These are phyloP conservation scores for Chlamydomonas reinhardtii DNA, from an alignment of 163 green algal genomes.

Conservation along the genomic window DNA sequence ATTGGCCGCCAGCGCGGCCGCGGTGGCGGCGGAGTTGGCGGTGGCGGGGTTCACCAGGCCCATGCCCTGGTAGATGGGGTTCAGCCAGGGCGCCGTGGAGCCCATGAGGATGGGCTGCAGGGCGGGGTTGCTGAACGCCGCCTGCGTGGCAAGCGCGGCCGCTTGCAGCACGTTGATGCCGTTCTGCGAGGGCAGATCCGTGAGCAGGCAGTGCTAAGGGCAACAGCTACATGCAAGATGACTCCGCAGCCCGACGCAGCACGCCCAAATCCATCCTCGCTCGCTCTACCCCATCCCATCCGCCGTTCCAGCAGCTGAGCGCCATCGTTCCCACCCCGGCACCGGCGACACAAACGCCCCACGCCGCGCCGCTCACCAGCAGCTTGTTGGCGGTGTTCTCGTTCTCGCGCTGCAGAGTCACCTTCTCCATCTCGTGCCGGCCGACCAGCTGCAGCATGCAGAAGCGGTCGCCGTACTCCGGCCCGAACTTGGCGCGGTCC, in stretches of 20 bases:
- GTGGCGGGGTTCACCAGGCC: slow-evolving; percentile 20
- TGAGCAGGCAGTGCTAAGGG: too few relatives aligned
- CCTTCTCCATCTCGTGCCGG: slow-evolving; percentile 77
- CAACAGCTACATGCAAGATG: too few relatives aligned
- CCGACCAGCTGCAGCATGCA: slow-evolving; percentile 80
- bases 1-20: slow-evolving; percentile 10
- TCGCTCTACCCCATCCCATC: too few relatives aligned
- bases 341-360: too few relatives aligned
- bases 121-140: slow-evolving; percentile 57
- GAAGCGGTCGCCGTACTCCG: slow-evolving; percentile 75
- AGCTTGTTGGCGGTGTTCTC: slow-evolving; percentile 60
- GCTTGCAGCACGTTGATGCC: slow-evolving; percentile 60
- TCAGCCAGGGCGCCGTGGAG: slow-evolving; percentile 39
- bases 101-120: slow-evolving; percentile 59
- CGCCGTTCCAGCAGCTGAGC: too few relatives aligned
- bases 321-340: too few relatives aligned
- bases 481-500: slow-evolving; percentile 78
- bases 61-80: slow-evolving; percentile 39
- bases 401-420: slow-evolving; percentile 71
- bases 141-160: slow-evolving; percentile 50
- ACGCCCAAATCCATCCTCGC: too few relatives aligned
- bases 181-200: slow-evolving; percentile 19
- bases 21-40: slow-evolving; percentile 23
- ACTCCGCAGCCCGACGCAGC: too few relatives aligned
- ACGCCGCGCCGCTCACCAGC: slow-evolving; percentile 48